Evolutionary conservation across 257 asterid genomes (phyloP).

Genomic region (Solanum ossicruentum): DNA sequence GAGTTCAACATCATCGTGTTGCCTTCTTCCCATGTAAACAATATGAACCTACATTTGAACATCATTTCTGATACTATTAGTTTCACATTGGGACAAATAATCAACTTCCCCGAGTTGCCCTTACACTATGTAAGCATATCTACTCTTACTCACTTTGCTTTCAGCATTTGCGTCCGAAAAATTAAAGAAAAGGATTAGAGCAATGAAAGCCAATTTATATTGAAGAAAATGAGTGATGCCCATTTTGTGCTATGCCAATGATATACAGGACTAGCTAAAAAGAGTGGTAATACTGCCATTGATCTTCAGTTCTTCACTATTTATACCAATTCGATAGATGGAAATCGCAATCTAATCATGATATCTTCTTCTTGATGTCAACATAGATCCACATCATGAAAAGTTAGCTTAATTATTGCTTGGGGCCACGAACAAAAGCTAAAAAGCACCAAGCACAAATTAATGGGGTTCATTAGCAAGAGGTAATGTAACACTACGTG

Average conservation of each 20-base stretch:
- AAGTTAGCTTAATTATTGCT: background rate
- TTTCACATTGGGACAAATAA: background rate
- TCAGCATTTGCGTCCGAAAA: background rate
- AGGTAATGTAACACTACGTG: background rate
- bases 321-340: background rate
- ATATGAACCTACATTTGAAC: conserved; percentile 23
- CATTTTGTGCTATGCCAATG: background rate
- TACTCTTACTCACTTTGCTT: background rate
- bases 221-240: background rate
- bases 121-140: background rate
- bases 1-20: conserved; percentile 23
- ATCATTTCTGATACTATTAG: background rate
- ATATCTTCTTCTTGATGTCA: background rate
- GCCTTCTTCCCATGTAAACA: conserved; percentile 36
- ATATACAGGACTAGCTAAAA: background rate
- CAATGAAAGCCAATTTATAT: background rate
- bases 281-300: background rate
- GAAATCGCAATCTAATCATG: background rate
- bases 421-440: background rate
- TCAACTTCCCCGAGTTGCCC: no score
- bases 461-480: background rate
- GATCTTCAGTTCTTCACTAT: background rate
- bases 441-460: background rate
- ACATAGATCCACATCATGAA: no score
- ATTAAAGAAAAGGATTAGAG: background rate